Percentiles rank a stretch among this genome's conserved stretches.
These are phyloP conservation scores for Aspergillus hiratsukae DNA, from an alignment of 2,329 filamentous ascomycete species.

Conservation along the genomic window DNA sequence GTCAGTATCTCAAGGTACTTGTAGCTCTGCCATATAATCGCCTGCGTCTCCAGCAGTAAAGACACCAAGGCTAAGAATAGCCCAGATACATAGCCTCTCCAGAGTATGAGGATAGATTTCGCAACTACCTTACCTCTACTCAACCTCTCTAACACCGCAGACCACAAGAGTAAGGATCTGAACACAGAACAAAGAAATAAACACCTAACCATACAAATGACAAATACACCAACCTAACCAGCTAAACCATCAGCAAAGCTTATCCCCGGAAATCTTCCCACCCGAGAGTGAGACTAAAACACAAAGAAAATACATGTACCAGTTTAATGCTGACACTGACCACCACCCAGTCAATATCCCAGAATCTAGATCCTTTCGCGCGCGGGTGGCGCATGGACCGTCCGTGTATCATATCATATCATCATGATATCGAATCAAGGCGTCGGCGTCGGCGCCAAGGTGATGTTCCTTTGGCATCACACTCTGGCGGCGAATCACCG, in stretches of 20 bases:
- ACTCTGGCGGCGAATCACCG: too few relatives aligned
- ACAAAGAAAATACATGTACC: not conserved
- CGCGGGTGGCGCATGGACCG: not conserved
- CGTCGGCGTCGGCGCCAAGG: not conserved
- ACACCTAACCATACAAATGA: too few relatives aligned
- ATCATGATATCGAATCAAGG: not conserved
- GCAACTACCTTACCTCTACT: not conserved
- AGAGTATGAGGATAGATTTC: not conserved
- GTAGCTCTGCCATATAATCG: too few relatives aligned
- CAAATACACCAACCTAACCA: too few relatives aligned
- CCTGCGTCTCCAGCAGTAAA: not conserved
- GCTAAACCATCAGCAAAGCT: not conserved
- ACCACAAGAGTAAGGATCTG: too few relatives aligned
- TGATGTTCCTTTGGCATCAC: not conserved
- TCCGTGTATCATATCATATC: not conserved
- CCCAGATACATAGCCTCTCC: not conserved
- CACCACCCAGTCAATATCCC: not conserved
- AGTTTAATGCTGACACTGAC: not conserved
- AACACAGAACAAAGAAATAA: not conserved
- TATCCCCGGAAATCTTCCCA: not conserved
- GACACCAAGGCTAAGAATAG: not conserved
- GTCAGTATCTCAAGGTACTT: not conserved
- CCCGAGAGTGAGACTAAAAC: not conserved
- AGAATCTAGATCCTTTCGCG: not conserved
- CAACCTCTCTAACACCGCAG: not conserved